Conservation (phyloP, 441 rosid genomes). For the Gossypium schwendimanii region DNA sequence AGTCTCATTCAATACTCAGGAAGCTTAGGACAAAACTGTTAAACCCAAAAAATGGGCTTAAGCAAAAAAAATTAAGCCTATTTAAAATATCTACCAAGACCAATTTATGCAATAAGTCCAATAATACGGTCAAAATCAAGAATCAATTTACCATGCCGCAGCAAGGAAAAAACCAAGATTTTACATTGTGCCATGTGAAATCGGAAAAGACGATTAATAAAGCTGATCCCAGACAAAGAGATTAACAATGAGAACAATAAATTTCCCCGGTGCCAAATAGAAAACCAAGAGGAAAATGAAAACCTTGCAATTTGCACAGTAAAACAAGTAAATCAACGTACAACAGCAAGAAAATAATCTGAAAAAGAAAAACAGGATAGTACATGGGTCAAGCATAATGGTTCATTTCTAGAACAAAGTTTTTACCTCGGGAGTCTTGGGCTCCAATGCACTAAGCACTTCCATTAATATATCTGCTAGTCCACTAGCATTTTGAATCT, state of each 20-base stretch:
- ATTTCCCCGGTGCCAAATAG: neutral
- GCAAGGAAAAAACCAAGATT: neutral
- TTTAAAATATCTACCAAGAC: neutral
- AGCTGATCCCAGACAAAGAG: neutral
- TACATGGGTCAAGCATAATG: neutral
- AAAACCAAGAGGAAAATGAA: neutral
- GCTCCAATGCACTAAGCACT: constrained; percentile 88
- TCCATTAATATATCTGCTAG: constrained; percentile 69
- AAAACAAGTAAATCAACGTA: neutral
- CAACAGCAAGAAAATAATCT: neutral
- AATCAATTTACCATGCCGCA: neutral
- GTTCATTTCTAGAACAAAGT: neutral
- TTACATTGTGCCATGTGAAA: neutral
- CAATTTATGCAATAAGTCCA: neutral
- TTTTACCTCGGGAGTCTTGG: constrained; percentile 70
- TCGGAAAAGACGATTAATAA: neutral
- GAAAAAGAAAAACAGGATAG: neutral
- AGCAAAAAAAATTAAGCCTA: neutral
- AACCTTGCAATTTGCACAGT: neutral
- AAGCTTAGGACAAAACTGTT: neutral
- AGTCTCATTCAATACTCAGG: neutral
- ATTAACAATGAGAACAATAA: neutral
- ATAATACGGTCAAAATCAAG: neutral
- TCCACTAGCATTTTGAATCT: constrained; percentile 71
- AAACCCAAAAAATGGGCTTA: neutral